Evolutionary conservation across 2,329 filamentous ascomycete genomes (phyloP), one percentile per base, ranked within the genome.

Genomic region (Fusarium sterilihyphosum): DNA sequence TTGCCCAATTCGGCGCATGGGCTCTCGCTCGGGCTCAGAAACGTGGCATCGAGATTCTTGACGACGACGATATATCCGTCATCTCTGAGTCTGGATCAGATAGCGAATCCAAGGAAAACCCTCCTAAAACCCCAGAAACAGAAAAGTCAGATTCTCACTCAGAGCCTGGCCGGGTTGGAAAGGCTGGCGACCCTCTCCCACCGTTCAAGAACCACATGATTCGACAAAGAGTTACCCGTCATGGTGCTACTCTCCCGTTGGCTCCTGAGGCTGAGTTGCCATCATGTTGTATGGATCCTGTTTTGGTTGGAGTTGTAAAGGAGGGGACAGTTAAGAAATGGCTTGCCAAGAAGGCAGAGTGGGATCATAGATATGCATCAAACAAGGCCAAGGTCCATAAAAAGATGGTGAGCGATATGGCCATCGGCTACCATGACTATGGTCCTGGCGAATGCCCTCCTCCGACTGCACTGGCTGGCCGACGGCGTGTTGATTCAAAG

Each of bases 1-100:
- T 98, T 60, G 93, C 96, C 1, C 96, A 98, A 76, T 98, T 99
- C 79, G 93, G 95, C 5, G 94, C 95, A 0, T 98, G 95, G 95
- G 93, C 93, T 1, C 87, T 98, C 29, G 94, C 95, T 2, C 88
- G 92, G 73, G 94, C 95, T 1, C 95, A 98, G 79, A 88, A 94
- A 68, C 90, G 88, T 2, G 90, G 90, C 2, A 95, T 98, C 62
- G 93, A 96, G 24, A 96, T 97, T 41, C 82, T 92, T 41, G 92
- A 95, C 69, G 94, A 97, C 68, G 93, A 95, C 73, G 86, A 89
- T 17, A 89, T 95, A 56, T 96, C 93, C 0, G 84, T 94, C 35
- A 93, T 95, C 54, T 94, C 93, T 2, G 85, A 80, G 17, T 92
- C 91, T 4, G 85, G 80, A 10, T 82, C 83, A n/a, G 82, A 83